Conservation (phyloP, 2,329 filamentous ascomycete genomes). For the Aspergillus japonicus region DNA sequence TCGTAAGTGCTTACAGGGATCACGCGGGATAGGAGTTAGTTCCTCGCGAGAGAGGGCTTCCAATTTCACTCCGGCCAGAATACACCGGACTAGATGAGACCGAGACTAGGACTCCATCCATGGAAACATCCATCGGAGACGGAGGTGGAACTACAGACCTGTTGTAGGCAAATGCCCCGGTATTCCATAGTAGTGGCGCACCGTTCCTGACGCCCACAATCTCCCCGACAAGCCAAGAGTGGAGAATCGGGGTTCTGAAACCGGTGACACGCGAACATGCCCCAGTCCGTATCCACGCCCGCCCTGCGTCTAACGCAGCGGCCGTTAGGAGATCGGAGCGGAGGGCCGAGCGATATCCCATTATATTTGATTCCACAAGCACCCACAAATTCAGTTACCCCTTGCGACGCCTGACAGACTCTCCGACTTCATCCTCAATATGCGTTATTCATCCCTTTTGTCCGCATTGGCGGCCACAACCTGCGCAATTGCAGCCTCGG, state of each 20-base stretch:
- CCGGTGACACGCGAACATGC: not conserved
- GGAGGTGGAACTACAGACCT: not conserved
- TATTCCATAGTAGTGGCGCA: not conserved
- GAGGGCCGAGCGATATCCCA: not conserved
- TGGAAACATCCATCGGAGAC: no score
- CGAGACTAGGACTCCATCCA: no score
- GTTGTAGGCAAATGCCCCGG: not conserved
- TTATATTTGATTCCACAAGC: not conserved
- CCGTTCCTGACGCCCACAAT: not conserved
- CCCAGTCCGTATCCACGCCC: not conserved
- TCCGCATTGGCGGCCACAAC: not conserved
- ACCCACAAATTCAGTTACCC: not conserved
- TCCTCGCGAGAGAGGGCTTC: no score
- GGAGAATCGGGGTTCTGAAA: not conserved
- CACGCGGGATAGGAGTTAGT: no score
- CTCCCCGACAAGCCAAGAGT: not conserved
- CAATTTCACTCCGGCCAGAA: no score
- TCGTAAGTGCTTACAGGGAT: not conserved
- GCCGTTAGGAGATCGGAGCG: not conserved
- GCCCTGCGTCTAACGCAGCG: no score
- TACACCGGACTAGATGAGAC: no score
- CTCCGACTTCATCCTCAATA: not conserved
- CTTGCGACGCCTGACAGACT: not conserved
- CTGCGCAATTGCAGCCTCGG: not conserved
- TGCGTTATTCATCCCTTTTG: not conserved